Percentiles rank a stretch among this genome's conserved stretches.
phyloP scores from a whole-genome alignment of 306 rosid species.

The Acacia confusa region DNA sequence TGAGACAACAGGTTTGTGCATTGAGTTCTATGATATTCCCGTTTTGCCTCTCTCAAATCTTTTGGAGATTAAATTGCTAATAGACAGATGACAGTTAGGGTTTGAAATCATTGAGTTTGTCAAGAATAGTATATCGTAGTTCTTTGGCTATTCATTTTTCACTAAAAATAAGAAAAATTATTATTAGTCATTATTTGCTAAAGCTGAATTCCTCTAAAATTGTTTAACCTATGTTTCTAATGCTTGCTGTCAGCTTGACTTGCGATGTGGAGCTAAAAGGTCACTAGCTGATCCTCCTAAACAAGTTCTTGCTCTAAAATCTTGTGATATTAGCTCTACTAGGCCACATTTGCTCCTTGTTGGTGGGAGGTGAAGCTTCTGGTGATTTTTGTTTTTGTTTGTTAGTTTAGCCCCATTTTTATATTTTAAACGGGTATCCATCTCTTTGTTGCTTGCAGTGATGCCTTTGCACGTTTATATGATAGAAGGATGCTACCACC shows the following conservation, averaged over 20 bases:
- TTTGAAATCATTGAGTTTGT: background rate
- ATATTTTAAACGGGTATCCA: constrained; percentile 30
- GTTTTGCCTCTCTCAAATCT: constrained; percentile 16
- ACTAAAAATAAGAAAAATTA: constrained; percentile 12
- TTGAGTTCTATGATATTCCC: constrained; percentile 15
- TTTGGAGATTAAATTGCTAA: constrained; percentile 18
- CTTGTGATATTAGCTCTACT: constrained; percentile 87
- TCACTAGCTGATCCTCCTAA: constrained; percentile 90
- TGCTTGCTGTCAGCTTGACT: constrained; percentile 80
- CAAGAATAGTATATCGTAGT: background rate
- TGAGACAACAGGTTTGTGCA: constrained; percentile 13
- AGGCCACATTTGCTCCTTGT: constrained; percentile 94
- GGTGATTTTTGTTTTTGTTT: constrained; percentile 15
- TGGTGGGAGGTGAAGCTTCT: constrained; percentile 87
- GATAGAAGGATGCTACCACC: constrained; percentile 98
- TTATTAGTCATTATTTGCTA: constrained; percentile 26
- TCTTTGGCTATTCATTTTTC: constrained; percentile 9
- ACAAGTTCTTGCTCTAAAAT: constrained; percentile 80
- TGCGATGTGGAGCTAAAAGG: constrained; percentile 90
- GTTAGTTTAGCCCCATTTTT: background rate
- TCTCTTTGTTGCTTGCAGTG: constrained; percentile 58
- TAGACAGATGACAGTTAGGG: constrained; percentile 8
- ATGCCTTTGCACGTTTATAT: constrained; percentile 94
- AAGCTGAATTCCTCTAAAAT: constrained; percentile 24
- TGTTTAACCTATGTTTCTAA: constrained; percentile 35